Conservation (phyloP, 2,329 filamentous ascomycete genomes). For the Fusarium ramigenum region DNA sequence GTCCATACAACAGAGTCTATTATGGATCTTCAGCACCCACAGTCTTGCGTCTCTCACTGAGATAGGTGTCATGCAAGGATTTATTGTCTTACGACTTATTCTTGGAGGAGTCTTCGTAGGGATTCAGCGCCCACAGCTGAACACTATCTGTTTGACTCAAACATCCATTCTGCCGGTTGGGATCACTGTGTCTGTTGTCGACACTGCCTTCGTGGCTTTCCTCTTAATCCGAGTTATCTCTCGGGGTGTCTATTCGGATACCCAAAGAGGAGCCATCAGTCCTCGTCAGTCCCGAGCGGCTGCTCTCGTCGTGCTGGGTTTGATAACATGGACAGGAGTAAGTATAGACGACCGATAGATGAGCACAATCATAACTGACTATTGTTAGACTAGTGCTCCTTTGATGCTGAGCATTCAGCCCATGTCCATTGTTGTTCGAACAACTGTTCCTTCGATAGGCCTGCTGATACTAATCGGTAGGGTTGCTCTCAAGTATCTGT, state of each 20-base stretch:
- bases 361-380: constrained; percentile 2
- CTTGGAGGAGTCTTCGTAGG: constrained; percentile 64
- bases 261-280: constrained; percentile 40
- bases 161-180: constrained; percentile 57
- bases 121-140: constrained; percentile 62
- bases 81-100: constrained; percentile 60
- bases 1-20: constrained; percentile 62
- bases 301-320: constrained; percentile 53
- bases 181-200: constrained; percentile 55
- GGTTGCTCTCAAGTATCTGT: neutral
- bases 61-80: constrained; percentile 55
- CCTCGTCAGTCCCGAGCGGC: constrained; percentile 52
- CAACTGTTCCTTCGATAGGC: constrained; percentile 61
- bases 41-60: constrained; percentile 49
- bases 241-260: constrained; percentile 47
- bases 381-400: constrained; percentile 58
- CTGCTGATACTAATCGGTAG: constrained; percentile 60
- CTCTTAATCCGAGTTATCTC: constrained; percentile 55
- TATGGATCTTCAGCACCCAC: constrained; percentile 59
- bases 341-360: constrained; percentile 42
- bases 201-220: constrained; percentile 56
- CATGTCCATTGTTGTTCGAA: constrained; percentile 56
- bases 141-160: constrained; percentile 61
- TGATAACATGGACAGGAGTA: constrained; percentile 65
- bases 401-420: constrained; percentile 59